Conservation (phyloP, 2,329 filamentous ascomycete genomes). For the Elsinoe necatrix region DNA sequence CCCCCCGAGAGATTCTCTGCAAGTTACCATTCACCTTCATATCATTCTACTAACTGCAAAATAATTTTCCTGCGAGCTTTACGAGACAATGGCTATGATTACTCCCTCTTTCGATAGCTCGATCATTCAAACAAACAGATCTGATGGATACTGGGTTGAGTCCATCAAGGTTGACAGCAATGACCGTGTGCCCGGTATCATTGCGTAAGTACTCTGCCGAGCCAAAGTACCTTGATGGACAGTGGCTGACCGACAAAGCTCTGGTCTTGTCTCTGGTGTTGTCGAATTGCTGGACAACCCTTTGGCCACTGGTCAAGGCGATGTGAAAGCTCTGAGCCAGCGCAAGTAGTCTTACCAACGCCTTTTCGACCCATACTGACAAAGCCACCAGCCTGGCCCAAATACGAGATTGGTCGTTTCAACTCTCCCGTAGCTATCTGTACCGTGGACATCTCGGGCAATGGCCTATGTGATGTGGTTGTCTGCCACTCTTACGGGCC, state of each 20-base stretch:
- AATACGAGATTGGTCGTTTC: slow-evolving; percentile 12
- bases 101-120: slow-evolving; percentile 9
- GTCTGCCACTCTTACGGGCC: slow-evolving; percentile 12
- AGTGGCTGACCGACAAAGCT: background rate
- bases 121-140: slow-evolving; percentile 10
- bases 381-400: background rate
- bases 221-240: background rate
- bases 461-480: slow-evolving; percentile 6
- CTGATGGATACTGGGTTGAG: slow-evolving; percentile 9
- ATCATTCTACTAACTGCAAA: background rate
- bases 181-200: slow-evolving; percentile 1
- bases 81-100: slow-evolving; percentile 4
- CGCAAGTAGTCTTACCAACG: background rate
- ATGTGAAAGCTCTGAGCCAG: slow-evolving; percentile 7
- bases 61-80: background rate
- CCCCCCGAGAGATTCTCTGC: background rate
- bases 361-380: background rate
- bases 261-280: slow-evolving; percentile 5
- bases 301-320: background rate
- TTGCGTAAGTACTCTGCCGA: background rate
- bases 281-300: slow-evolving; percentile 7
- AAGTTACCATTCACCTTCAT: background rate
- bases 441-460: slow-evolving; percentile 8
- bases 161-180: slow-evolving; percentile 11
- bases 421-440: slow-evolving; percentile 5